A percentile compares a stretch with the other conserved stretches of the same genome.
Evolutionary conservation across 805 yeast genomes (phyloP).

Genomic region (Schizosaccharomyces cryophilus): DNA sequence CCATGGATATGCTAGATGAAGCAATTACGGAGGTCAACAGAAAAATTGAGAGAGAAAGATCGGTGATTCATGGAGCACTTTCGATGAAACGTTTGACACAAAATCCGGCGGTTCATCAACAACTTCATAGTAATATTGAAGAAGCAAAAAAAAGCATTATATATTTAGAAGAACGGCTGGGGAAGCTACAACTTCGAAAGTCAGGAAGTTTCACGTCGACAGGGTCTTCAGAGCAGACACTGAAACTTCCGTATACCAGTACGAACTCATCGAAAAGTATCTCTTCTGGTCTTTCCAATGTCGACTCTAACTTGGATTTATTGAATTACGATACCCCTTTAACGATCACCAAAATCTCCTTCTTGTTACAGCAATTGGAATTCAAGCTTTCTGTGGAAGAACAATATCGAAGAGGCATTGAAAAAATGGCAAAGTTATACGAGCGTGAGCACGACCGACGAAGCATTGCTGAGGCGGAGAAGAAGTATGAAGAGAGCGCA

Average conservation of each 20-base stretch:
- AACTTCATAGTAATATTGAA: slow-evolving; percentile 69
- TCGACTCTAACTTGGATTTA: neutral
- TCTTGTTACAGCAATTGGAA: slow-evolving; percentile 84
- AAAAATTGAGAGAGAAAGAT: slow-evolving; percentile 71
- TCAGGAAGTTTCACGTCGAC: neutral
- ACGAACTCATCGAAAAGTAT: neutral
- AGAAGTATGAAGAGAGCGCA: slow-evolving; percentile 59
- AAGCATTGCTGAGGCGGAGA: slow-evolving; percentile 67
- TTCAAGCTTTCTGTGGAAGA: slow-evolving; percentile 84
- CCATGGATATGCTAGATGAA: neutral
- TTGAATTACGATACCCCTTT: slow-evolving; percentile 85
- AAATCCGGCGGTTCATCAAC: slow-evolving; percentile 64
- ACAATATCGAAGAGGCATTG: slow-evolving; percentile 80
- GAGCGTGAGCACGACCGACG: slow-evolving; percentile 77
- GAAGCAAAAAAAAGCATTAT: slow-evolving; percentile 83
- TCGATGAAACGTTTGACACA: slow-evolving; percentile 52
- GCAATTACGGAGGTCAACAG: slow-evolving; percentile 39
- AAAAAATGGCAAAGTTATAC: slow-evolving; percentile 64
- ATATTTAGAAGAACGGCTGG: slow-evolving; percentile 56
- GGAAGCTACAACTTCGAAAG: slow-evolving; percentile 22
- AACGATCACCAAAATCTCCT: slow-evolving; percentile 77
- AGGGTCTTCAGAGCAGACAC: neutral
- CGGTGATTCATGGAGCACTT: slow-evolving; percentile 70
- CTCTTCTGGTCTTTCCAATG: neutral
- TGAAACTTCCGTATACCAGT: neutral